Percentiles rank a stretch among this genome's conserved stretches.
Evolutionary conservation across 2,329 filamentous ascomycete genomes (phyloP).

Genomic region (Colletotrichum sublineola): DNA sequence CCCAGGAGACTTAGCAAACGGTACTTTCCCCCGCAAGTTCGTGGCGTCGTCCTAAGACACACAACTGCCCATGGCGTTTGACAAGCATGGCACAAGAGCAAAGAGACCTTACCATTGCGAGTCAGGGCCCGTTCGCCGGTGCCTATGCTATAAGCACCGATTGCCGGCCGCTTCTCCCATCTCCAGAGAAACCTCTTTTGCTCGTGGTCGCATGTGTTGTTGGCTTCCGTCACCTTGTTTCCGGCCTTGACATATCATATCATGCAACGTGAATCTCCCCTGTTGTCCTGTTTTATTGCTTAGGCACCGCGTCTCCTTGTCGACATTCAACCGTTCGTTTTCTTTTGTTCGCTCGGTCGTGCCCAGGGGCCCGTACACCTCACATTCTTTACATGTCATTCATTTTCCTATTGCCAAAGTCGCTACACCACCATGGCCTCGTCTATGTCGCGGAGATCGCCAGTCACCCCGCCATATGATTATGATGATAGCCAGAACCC

Average conservation of each 20-base stretch:
- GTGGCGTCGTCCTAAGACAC: slow-evolving; percentile 40
- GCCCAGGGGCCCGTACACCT: slow-evolving; percentile 6
- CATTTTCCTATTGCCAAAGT: not conserved
- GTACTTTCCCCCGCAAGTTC: slow-evolving; percentile 36
- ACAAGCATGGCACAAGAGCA: slow-evolving; percentile 38
- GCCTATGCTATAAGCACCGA: slow-evolving; percentile 36
- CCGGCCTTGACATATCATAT: slow-evolving; percentile 9
- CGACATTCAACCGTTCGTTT: not conserved
- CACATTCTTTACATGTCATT: slow-evolving; percentile 27
- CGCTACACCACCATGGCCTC: slow-evolving; percentile 20
- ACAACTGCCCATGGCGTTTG: slow-evolving; percentile 40
- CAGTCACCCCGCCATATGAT: slow-evolving; percentile 39
- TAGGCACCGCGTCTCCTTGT: slow-evolving; percentile 11
- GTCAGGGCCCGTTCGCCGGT: slow-evolving; percentile 28
- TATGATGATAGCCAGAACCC: slow-evolving; percentile 15
- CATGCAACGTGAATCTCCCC: slow-evolving; percentile 22
- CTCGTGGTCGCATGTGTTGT: slow-evolving; percentile 26
- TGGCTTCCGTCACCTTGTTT: slow-evolving; percentile 25
- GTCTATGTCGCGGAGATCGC: slow-evolving; percentile 28
- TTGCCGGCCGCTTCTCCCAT: slow-evolving; percentile 26
- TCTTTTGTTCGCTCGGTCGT: slow-evolving; percentile 9
- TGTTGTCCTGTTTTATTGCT: not conserved
- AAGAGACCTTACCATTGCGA: slow-evolving; percentile 29
- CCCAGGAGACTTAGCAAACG: not conserved
- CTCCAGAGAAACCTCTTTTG: slow-evolving; percentile 31